These are phyloP conservation scores for Phytophthora pseudosyringae DNA, from an alignment of 352 stramenopile species.

Conservation along the genomic window DNA sequence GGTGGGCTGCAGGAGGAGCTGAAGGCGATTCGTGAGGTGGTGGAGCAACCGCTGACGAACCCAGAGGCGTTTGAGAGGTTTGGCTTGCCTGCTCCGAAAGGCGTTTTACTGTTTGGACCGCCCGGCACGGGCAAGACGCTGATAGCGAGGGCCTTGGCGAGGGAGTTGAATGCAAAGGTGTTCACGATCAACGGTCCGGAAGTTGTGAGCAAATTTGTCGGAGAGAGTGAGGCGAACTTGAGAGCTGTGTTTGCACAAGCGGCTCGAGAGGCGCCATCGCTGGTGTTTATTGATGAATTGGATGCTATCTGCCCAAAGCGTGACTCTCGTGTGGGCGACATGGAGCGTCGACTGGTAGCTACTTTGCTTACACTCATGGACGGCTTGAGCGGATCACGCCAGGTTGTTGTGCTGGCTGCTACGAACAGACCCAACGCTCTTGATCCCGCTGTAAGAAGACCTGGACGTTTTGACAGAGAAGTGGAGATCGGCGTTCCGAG, in stretches of 20 bases:
- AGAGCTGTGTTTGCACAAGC: constrained; percentile 71
- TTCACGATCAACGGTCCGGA: constrained; percentile 98
- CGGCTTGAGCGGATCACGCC: constrained; percentile 64
- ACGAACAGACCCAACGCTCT: constrained; percentile 91
- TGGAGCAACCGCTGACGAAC: constrained; percentile 95
- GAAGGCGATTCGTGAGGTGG: constrained; percentile 94
- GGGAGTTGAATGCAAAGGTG: constrained; percentile 92
- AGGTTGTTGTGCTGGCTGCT: constrained; percentile 77
- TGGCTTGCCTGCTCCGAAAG: constrained; percentile 94
- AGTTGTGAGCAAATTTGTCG: constrained; percentile 95
- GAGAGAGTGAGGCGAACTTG: constrained; percentile 91
- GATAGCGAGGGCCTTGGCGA: constrained; percentile 93
- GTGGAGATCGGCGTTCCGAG: constrained; percentile 97
- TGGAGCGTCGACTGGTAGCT: constrained; percentile 86
- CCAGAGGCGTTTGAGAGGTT: constrained; percentile 94
- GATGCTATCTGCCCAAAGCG: constrained; percentile 91
- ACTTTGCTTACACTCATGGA: constrained; percentile 93
- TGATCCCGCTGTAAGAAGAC: constrained; percentile 93
- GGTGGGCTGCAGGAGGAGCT: constrained; percentile 95
- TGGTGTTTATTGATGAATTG: constrained; percentile 92
- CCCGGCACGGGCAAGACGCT: constrained; percentile 97
- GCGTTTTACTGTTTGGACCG: constrained; percentile 95
- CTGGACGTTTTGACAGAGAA: constrained; percentile 97
- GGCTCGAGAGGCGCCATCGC: constrained; percentile 50
- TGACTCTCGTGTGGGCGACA: constrained; percentile 78